Evolutionary conservation across 441 rosid genomes (phyloP).

Genomic region (Pelargonium fulgidum): DNA sequence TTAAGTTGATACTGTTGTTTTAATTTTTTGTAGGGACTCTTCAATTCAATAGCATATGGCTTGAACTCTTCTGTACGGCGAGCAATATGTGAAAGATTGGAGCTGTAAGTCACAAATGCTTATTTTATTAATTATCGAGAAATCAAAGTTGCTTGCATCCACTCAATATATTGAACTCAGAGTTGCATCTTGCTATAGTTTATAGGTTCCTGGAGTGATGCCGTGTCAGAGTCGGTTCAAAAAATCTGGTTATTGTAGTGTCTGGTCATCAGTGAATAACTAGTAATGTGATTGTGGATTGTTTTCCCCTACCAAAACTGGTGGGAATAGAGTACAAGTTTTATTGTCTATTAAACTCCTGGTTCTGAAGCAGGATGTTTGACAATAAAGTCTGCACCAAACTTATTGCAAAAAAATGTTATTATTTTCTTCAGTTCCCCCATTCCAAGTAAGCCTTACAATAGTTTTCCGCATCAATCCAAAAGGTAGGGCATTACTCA

Average conservation of each 20-base stretch:
- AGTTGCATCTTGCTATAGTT: neutral
- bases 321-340: no score
- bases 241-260: neutral
- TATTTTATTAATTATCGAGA: slow-evolving; percentile 2
- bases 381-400: no score
- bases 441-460: no score
- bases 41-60: slow-evolving; percentile 92
- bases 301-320: neutral
- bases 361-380: no score
- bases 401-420: no score
- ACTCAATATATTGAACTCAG: no score
- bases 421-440: no score
- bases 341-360: no score
- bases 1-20: neutral
- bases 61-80: slow-evolving; percentile 84
- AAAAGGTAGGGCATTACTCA: no score
- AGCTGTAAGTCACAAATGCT: slow-evolving; percentile 53
- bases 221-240: neutral
- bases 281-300: neutral
- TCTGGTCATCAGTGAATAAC: neutral
- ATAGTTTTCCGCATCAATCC: no score
- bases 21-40: slow-evolving; percentile 55
- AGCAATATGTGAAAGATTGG: slow-evolving; percentile 71
- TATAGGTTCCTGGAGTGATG: neutral
- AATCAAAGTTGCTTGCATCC: neutral